These are phyloP conservation scores for Cutaneotrichosporon spelunceum DNA, from an alignment of 1,284 basidiomycete species.

Conservation along the genomic window DNA sequence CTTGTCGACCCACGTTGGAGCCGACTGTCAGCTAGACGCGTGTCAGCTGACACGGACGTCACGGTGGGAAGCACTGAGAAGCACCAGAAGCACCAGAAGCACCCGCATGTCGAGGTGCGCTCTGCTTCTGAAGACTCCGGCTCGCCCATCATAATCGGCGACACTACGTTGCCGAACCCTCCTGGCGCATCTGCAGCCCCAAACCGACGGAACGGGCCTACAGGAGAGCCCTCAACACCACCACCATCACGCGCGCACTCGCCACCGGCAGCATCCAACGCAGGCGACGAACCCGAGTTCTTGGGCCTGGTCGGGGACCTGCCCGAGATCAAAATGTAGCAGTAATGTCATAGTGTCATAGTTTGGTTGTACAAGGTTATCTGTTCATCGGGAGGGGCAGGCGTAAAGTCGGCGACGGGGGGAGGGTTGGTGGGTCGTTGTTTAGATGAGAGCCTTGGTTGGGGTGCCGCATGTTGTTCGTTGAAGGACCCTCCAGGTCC, in stretches of 20 bases:
- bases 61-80: slow-evolving; percentile 5
- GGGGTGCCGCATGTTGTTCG: no score
- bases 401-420: no score
- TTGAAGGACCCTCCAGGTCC: no score
- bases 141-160: background rate
- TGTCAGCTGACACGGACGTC: background rate
- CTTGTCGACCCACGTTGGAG: slow-evolving; percentile 40
- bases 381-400: background rate
- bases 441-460: no score
- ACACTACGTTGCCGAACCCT: background rate
- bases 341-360: background rate
- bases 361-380: slow-evolving; percentile 3
- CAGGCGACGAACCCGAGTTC: background rate
- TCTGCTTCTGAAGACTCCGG: background rate
- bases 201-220: background rate
- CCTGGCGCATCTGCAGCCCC: background rate
- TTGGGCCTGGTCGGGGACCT: slow-evolving; percentile 16
- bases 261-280: background rate
- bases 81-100: no score
- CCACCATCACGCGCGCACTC: background rate
- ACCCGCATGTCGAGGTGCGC: background rate
- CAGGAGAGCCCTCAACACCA: background rate
- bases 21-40: background rate
- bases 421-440: no score
- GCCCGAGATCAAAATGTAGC: slow-evolving; percentile 12